These are phyloP conservation scores for Pleurozium schreberi DNA, from an alignment of 225 moss, liverwort and hornwort genomes.

Conservation along the genomic window DNA sequence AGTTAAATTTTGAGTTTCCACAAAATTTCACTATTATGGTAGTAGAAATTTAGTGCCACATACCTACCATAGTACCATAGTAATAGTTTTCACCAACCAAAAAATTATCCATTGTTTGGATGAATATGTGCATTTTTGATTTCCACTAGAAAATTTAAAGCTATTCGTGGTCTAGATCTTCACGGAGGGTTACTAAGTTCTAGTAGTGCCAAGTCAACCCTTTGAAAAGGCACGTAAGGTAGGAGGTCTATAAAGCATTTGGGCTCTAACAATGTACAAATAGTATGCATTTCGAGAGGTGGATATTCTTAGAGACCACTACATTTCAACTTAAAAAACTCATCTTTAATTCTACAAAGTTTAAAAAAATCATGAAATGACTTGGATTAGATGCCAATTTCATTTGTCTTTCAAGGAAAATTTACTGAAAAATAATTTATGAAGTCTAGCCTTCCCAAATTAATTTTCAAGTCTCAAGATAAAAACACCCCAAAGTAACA, in stretches of 20 bases:
- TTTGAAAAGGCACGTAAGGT: background rate
- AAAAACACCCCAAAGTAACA: background rate
- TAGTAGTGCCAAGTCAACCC: background rate
- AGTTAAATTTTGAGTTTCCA: background rate
- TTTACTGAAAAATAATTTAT: background rate
- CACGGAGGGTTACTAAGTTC: background rate
- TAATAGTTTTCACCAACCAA: background rate
- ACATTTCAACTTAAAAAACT: background rate
- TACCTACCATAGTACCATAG: too few relatives aligned
- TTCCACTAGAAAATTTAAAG: background rate
- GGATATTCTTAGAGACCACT: background rate
- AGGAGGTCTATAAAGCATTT: rapidly evolving
- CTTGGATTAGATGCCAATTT: background rate
- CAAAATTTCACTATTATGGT: background rate
- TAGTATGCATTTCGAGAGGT: background rate
- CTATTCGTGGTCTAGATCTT: rapidly evolving
- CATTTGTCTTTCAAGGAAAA: background rate
- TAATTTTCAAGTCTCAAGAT: background rate
- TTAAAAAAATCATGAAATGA: background rate
- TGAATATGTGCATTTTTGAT: background rate
- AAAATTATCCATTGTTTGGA: background rate
- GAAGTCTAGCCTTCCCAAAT: background rate
- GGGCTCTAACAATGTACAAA: background rate
- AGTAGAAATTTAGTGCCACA: background rate
- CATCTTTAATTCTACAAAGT: background rate